Evolutionary conservation across 73 alveolate species (phyloP).

Genomic region (Paramecium sonneborni): DNA sequence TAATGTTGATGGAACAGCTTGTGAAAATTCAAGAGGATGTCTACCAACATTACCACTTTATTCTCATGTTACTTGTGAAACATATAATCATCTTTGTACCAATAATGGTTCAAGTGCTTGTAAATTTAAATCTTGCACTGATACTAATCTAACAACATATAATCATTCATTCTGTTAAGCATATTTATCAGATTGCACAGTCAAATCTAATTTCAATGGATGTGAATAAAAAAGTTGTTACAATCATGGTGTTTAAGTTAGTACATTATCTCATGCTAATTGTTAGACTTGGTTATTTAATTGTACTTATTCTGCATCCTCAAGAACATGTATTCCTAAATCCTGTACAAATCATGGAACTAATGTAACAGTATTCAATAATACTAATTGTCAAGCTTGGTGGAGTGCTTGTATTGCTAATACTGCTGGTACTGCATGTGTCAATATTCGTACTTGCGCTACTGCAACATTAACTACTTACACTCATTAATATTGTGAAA

Average conservation of each 20-base stretch:
- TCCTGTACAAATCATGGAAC: conserved; percentile 14
- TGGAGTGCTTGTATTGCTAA: conserved; percentile 30
- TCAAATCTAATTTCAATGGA: background rate
- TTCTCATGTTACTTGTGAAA: background rate
- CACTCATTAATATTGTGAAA: background rate
- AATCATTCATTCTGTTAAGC: background rate
- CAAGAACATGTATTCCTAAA: background rate
- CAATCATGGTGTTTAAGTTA: background rate
- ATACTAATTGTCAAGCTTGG: conserved; percentile 6
- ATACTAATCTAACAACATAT: background rate
- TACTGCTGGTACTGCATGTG: conserved; percentile 8
- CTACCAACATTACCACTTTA: background rate
- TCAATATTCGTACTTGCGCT: background rate
- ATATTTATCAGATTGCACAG: conserved; percentile 36
- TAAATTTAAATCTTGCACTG: background rate
- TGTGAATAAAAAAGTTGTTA: conserved; percentile 34
- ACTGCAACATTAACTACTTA: background rate
- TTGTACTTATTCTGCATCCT: background rate
- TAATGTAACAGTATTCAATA: background rate
- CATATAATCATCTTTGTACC: background rate
- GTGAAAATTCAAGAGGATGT: background rate
- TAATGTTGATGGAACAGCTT: conserved; percentile 19
- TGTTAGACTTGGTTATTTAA: background rate
- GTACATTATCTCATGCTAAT: background rate
- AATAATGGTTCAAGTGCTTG: background rate